Conservation (phyloP, 2,329 filamentous ascomycete species). For the Trichophyton benhamiae region DNA sequence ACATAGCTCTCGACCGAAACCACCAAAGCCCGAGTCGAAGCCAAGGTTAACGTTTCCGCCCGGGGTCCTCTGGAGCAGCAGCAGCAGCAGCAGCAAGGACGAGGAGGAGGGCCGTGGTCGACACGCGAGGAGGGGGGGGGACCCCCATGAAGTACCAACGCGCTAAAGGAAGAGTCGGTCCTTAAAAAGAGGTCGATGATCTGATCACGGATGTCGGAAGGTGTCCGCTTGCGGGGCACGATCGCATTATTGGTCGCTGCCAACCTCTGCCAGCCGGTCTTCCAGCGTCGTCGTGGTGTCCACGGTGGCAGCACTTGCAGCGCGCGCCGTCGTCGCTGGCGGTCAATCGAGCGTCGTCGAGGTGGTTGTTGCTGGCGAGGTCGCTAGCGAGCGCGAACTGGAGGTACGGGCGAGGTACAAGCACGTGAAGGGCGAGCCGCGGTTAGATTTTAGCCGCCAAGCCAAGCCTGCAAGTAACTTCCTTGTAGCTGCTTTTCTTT, state of each 20-base stretch:
- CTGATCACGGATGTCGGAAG: background rate
- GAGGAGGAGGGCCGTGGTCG: background rate
- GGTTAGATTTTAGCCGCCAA: background rate
- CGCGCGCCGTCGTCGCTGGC: too few species aligned
- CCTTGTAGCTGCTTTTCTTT: background rate
- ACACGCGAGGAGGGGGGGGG: background rate
- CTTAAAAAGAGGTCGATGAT: background rate
- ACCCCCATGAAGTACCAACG: background rate
- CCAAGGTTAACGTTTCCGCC: background rate
- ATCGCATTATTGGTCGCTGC: background rate
- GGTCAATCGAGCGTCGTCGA: background rate
- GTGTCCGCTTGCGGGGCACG: background rate
- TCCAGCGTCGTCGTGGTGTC: too few species aligned
- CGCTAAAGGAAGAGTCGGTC: background rate
- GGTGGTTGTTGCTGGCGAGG: background rate
- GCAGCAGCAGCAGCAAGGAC: background rate
- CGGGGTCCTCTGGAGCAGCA: background rate
- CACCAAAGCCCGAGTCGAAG: background rate
- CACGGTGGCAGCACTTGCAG: too few species aligned
- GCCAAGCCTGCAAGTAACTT: background rate
- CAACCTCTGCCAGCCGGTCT: background rate
- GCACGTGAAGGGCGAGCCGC: background rate
- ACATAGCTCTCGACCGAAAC: background rate
- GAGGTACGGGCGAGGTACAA: background rate
- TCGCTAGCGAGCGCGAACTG: too few species aligned